phyloP scores from a whole-genome alignment of 169 alveolate species.

The Plasmodium adleri region DNA sequence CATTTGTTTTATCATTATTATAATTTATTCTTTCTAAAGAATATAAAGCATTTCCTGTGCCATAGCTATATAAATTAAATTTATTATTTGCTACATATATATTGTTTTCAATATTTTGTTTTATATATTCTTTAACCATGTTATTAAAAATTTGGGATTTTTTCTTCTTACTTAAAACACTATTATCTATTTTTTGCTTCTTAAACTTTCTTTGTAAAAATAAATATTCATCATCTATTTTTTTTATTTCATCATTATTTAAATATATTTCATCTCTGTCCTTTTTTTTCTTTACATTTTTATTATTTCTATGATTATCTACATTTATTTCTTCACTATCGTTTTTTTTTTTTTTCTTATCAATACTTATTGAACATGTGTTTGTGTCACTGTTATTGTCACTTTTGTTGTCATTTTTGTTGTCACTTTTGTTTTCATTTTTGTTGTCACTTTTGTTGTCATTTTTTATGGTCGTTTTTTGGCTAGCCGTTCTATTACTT shows the following conservation, averaged over 20 bases:
- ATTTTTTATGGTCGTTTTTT: too few species aligned
- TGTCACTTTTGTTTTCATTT: too few species aligned
- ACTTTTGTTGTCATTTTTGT: too few species aligned
- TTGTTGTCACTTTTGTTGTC: too few species aligned
- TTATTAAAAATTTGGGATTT: constrained; percentile 21
- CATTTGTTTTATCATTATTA: constrained; percentile 32
- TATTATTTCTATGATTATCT: too few species aligned
- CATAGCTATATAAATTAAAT: constrained; percentile 44
- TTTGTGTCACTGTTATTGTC: too few species aligned
- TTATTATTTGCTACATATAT: constrained; percentile 26
- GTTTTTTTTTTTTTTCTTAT: too few species aligned
- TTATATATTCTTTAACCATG: constrained; percentile 53
- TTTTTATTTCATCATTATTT: neutral
- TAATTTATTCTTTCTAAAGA: constrained; percentile 43
- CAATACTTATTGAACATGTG: too few species aligned
- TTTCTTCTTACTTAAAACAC: constrained; percentile 2
- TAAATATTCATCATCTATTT: neutral
- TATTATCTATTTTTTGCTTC: constrained; percentile 15
- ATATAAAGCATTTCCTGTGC: constrained; percentile 41
- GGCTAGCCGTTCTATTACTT: too few species aligned
- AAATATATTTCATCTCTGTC: too few species aligned
- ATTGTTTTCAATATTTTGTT: constrained; percentile 32
- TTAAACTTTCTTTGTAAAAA: neutral
- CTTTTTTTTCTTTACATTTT: too few species aligned
- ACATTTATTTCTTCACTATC: too few species aligned